A percentile compares a stretch with the other conserved stretches of the same genome.
phyloP scores from a whole-genome alignment of 495 filamentous ascomycete species.

The Aspergillus carlsbadensis region DNA sequence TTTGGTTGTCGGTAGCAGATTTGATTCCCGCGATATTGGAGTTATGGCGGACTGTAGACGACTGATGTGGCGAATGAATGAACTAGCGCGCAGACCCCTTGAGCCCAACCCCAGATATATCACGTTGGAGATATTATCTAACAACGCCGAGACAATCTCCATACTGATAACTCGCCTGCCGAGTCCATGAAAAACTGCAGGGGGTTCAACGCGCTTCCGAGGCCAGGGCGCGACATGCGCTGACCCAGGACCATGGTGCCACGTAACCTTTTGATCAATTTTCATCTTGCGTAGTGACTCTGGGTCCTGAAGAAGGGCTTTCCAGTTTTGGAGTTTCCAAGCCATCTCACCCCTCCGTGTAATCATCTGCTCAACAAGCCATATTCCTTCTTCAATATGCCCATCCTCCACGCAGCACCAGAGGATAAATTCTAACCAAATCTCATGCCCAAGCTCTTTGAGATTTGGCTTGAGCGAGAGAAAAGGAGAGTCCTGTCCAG shows the following conservation, averaged over 20 bases:
- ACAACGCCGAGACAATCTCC: constrained; percentile 54
- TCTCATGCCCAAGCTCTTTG: constrained; percentile 53
- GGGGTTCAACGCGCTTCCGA: constrained; percentile 21
- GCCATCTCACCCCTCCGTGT: constrained; percentile 29
- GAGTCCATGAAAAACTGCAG: constrained; percentile 40
- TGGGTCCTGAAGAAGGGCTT: constrained; percentile 27
- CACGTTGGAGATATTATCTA: constrained; percentile 50
- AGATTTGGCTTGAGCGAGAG: constrained; percentile 49
- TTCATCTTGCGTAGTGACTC: constrained; percentile 33
- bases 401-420: constrained; percentile 67
- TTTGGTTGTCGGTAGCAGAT: constrained; percentile 28
- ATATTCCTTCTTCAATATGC: constrained; percentile 52
- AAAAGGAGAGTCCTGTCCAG: constrained; percentile 52
- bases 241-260: constrained; percentile 31
- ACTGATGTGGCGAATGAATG: constrained; percentile 23
- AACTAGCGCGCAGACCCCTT: constrained; percentile 21
- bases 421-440: constrained; percentile 66
- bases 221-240: constrained; percentile 7
- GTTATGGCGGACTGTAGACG: constrained; percentile 30
- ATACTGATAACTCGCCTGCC: constrained; percentile 53
- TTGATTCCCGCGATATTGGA: constrained; percentile 9
- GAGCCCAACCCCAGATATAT: constrained; percentile 33
- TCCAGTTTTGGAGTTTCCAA: constrained; percentile 43
- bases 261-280: constrained; percentile 33
- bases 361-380: constrained; percentile 45